These are phyloP conservation scores for Brassica nigra DNA, from an alignment of 345 rosid genomes.

Conservation along the genomic window DNA sequence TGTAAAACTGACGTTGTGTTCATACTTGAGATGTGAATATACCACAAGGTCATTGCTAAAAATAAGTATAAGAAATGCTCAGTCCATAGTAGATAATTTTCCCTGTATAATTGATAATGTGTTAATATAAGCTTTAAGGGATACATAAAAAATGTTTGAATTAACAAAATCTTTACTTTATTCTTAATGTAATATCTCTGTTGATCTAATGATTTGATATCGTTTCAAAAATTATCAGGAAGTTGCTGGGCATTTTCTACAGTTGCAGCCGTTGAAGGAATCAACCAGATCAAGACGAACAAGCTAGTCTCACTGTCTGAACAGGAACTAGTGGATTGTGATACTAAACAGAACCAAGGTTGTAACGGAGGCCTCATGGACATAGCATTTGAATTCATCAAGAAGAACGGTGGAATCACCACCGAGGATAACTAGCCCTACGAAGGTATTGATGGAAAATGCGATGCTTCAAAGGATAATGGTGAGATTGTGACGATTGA, in stretches of 20 bases:
- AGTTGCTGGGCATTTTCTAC: constrained; percentile 83
- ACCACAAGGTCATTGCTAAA: background rate
- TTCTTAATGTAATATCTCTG: background rate
- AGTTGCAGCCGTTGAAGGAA: constrained; percentile 65
- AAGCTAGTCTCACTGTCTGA: constrained; percentile 59
- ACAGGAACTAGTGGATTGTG: constrained; percentile 68
- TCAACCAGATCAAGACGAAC: constrained; percentile 58
- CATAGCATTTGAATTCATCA: constrained; percentile 52
- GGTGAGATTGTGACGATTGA: constrained; percentile 48
- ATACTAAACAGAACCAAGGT: constrained; percentile 61
- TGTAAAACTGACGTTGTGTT: background rate
- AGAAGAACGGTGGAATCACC: constrained; percentile 48
- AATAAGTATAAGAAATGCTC: background rate
- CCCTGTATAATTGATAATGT: background rate
- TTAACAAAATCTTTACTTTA: too few species aligned
- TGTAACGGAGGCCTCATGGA: constrained; percentile 77
- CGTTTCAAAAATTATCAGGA: constrained; percentile 39
- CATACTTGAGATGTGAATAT: background rate
- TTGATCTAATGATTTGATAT: constrained; percentile 4
- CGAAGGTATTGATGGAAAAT: constrained; percentile 45
- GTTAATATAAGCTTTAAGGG: background rate
- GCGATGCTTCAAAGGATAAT: constrained; percentile 47
- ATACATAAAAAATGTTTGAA: background rate
- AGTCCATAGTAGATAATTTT: background rate
- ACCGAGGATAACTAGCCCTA: constrained; percentile 54